phyloP scores from a whole-genome alignment of 1,284 basidiomycete species.

The Microbotryomycetes sp. region DNA sequence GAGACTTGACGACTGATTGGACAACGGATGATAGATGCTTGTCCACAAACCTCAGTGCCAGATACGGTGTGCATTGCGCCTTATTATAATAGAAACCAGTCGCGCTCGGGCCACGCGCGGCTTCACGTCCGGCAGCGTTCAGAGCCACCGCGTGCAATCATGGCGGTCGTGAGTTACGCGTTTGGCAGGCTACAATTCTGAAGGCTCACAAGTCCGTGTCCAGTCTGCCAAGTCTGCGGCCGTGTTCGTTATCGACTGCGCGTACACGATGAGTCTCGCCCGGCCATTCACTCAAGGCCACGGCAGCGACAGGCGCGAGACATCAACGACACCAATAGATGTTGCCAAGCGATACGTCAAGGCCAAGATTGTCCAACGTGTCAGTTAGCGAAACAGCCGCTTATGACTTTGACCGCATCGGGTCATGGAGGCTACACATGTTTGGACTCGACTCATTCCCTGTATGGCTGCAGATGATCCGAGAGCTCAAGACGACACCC shows the following conservation, averaged over 20 bases:
- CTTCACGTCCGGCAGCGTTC: background rate
- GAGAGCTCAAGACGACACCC: constrained; percentile 27
- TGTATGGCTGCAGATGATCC: constrained; percentile 14
- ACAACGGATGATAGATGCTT: too few species aligned
- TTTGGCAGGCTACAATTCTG: background rate
- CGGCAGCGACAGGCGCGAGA: background rate
- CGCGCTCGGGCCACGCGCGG: background rate
- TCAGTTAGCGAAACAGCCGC: constrained; percentile 1
- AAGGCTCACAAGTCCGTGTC: background rate
- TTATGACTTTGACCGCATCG: background rate
- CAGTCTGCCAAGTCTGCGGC: constrained; percentile 21
- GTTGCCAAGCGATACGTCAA: constrained; percentile 22
- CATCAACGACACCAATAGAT: background rate
- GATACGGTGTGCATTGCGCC: too few species aligned
- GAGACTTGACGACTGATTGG: too few species aligned
- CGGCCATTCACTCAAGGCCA: background rate
- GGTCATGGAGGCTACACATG: background rate
- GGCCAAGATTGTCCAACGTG: constrained; percentile 26
- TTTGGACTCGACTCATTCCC: background rate
- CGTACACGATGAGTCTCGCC: constrained; percentile 11
- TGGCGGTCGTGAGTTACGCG: background rate
- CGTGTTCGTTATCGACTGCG: constrained; percentile 24
- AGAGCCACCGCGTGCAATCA: background rate
- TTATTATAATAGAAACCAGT: too few species aligned
- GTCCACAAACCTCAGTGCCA: too few species aligned